Evolutionary conservation across 2,329 filamentous ascomycete species (phyloP).

Genomic region (Fusarium anthophilum): DNA sequence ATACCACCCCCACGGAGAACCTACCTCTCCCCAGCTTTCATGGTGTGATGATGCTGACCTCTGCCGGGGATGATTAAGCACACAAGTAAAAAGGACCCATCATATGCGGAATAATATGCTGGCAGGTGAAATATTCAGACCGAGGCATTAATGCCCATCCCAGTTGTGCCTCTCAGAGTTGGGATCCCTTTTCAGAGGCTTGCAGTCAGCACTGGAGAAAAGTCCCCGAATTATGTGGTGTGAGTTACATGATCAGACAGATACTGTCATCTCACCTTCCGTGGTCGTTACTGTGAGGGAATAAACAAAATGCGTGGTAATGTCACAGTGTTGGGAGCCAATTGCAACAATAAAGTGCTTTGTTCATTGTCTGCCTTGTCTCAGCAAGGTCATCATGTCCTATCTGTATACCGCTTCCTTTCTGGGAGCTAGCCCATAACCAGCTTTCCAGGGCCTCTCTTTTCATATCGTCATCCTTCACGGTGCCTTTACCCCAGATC

Average conservation of each 20-base stretch:
- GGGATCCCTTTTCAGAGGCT: slow-evolving; percentile 25
- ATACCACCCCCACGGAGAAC: slow-evolving; percentile 16
- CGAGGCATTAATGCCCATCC: slow-evolving; percentile 22
- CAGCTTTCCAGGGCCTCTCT: slow-evolving; percentile 44
- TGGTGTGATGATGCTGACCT: slow-evolving; percentile 35
- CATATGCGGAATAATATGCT: neutral
- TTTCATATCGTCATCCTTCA: slow-evolving; percentile 27
- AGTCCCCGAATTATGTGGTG: neutral
- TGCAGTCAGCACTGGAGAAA: slow-evolving; percentile 4
- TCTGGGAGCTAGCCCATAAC: slow-evolving; percentile 43
- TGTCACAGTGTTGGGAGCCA: neutral
- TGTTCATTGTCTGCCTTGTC: slow-evolving; percentile 9
- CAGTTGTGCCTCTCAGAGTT: slow-evolving; percentile 19
- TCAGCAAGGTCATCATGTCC: slow-evolving; percentile 19
- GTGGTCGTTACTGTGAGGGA: neutral
- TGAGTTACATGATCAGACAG: neutral
- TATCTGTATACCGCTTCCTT: slow-evolving; percentile 18
- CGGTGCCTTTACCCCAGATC: slow-evolving; percentile 28
- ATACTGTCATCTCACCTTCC: neutral
- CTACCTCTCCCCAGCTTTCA: slow-evolving; percentile 4
- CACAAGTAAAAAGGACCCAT: slow-evolving; percentile 14
- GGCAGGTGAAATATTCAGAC: neutral
- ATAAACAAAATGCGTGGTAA: neutral
- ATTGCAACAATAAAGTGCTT: neutral
- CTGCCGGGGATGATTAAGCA: slow-evolving; percentile 11